phyloP scores from a whole-genome alignment of 1,284 basidiomycete genomes.

The Pascua sp. region DNA sequence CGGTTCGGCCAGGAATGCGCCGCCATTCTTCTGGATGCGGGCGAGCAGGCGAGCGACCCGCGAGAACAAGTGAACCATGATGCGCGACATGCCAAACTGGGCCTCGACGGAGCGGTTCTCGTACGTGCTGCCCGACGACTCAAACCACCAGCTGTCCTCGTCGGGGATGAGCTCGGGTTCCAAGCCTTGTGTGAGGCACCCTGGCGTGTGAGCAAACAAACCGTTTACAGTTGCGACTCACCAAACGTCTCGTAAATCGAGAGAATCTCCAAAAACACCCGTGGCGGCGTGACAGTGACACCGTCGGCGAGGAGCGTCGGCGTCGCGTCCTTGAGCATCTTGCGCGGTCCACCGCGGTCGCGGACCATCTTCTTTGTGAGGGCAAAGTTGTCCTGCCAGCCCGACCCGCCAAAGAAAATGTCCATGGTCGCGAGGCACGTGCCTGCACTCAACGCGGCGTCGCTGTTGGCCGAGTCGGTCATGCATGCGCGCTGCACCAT shows the following conservation, averaged over 20 bases:
- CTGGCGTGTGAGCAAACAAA: slow-evolving; percentile 17
- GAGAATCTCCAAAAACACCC: slow-evolving; percentile 54
- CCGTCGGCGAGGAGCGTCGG: slow-evolving; percentile 38
- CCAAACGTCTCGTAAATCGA: slow-evolving; percentile 54
- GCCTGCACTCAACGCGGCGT: slow-evolving; percentile 51
- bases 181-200: slow-evolving; percentile 51
- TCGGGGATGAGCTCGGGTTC: slow-evolving; percentile 51
- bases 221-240: slow-evolving; percentile 18
- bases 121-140: slow-evolving; percentile 37
- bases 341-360: slow-evolving; percentile 49
- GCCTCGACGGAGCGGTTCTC: slow-evolving; percentile 53
- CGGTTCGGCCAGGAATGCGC: slow-evolving; percentile 24
- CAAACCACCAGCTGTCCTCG: slow-evolving; percentile 52
- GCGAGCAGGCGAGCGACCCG: slow-evolving; percentile 37
- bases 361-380: slow-evolving; percentile 52
- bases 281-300: slow-evolving; percentile 49
- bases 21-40: slow-evolving; percentile 21
- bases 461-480: slow-evolving; percentile 33
- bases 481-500: slow-evolving; percentile 32
- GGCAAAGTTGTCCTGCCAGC: slow-evolving; percentile 52
- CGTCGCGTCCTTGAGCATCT: slow-evolving; percentile 37
- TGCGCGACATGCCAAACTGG: slow-evolving; percentile 53
- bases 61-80: slow-evolving; percentile 43
- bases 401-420: slow-evolving; percentile 54
- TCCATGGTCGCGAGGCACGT: slow-evolving; percentile 51